Evolutionary conservation across 129 eudicot species (phyloP), one percentile per base, ranked within the genome.

Genomic region (Helichrysum umbraculigerum): DNA sequence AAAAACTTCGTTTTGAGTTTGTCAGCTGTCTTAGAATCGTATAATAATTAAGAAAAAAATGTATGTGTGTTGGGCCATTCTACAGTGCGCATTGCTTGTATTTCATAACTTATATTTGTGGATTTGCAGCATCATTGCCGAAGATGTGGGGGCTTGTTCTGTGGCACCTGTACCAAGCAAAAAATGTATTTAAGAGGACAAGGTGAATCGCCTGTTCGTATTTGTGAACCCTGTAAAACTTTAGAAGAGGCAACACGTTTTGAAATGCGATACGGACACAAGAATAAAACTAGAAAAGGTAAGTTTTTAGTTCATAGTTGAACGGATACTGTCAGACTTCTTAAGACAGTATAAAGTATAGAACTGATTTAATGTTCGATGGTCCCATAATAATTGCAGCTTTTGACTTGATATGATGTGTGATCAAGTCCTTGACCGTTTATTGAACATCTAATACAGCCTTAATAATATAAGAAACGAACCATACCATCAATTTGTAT

Each of bases 121-220:
- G 73, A 73, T 78, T 81, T 89, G 68, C 88, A 94, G 99, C 99
- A 94, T 86, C 99, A 94, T 78, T 91, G 99, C 76, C 87, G 97
- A 57, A 83, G 97, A 81, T 94, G 97, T 79, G 97, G 99, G 64
- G 99, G 97, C 39, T 32, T 94, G 63, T 94, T 91, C 74, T 94
- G 99, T 83, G 83, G 85, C 81, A 87, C 81, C 59, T 94, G 99
- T 79, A 89, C 97, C 37, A 90, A 86, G 76, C 91, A 81, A 76
- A 83, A 97, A 80, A 87, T 94, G 97, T 76, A 81, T 37, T 84
- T 94, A 78, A 90, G 99, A 47, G 99, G 99, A 59, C 99, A 94
- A 86, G 99, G 99, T 59, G 99, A 94, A 69, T 86, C 99, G 8
- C 96, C 97, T 2, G 99, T 94, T 50, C 99, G 99, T 71, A 86